These are phyloP conservation scores for Helicocarpus griseus DNA, from an alignment of 2,329 filamentous ascomycete species.

Conservation along the genomic window DNA sequence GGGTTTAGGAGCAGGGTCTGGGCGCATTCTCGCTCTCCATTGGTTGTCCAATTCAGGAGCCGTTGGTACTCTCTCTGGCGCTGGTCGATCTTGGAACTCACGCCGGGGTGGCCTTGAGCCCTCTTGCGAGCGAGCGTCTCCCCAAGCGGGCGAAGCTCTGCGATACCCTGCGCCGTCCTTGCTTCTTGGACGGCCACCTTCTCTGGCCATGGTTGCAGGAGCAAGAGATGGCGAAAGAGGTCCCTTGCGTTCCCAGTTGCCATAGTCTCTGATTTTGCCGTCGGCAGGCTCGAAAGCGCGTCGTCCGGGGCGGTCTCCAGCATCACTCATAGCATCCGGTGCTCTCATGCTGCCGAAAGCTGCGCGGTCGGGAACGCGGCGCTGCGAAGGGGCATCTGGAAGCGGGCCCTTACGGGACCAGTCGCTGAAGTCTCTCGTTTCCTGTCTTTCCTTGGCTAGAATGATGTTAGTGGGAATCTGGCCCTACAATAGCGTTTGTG, in stretches of 20 bases:
- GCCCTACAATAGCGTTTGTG: neutral
- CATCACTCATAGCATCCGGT: slow-evolving; percentile 46
- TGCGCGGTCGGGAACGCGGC: slow-evolving; percentile 45
- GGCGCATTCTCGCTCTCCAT: slow-evolving; percentile 86
- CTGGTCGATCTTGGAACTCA: slow-evolving; percentile 60
- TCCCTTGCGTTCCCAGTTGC: slow-evolving; percentile 91
- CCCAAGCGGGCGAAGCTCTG: slow-evolving; percentile 65
- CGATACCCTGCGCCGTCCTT: slow-evolving; percentile 54
- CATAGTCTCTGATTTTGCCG: slow-evolving; percentile 68
- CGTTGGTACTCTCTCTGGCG: slow-evolving; percentile 61
- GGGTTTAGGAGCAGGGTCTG: slow-evolving; percentile 56
- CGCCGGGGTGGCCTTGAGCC: slow-evolving; percentile 70
- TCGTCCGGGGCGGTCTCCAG: slow-evolving; percentile 54
- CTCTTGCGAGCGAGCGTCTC: slow-evolving; percentile 57
- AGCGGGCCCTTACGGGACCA: slow-evolving; percentile 92
- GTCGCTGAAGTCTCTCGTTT: slow-evolving; percentile 72
- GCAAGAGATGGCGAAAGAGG: slow-evolving; percentile 65
- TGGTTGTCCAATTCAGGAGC: slow-evolving; percentile 88
- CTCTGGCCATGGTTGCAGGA: slow-evolving; percentile 29
- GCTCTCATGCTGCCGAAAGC: slow-evolving; percentile 45
- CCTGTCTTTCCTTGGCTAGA: slow-evolving; percentile 75
- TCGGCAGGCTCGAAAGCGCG: slow-evolving; percentile 61
- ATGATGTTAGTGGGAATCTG: neutral
- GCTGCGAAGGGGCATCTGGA: slow-evolving; percentile 56
- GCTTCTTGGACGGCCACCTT: slow-evolving; percentile 50